Evolutionary conservation across 2,329 filamentous ascomycete genomes (phyloP).

Genomic region (Coniochaeta hoffmannii): DNA sequence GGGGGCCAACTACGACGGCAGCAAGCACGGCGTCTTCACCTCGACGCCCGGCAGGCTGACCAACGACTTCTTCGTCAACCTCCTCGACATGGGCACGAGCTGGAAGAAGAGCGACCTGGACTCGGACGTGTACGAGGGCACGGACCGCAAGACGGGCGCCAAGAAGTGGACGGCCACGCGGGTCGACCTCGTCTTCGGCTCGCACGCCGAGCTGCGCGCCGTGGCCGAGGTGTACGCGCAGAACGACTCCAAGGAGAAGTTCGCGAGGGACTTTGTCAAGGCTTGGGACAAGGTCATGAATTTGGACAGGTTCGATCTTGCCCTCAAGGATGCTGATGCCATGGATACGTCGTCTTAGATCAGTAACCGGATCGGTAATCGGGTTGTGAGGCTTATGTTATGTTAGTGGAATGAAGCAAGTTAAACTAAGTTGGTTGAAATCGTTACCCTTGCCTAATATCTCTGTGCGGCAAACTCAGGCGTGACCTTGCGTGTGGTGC

Average conservation of each 20-base stretch:
- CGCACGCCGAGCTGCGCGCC: slow-evolving; percentile 67
- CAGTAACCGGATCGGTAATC: too few species aligned
- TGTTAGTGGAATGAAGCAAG: too few species aligned
- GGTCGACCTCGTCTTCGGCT: slow-evolving; percentile 62
- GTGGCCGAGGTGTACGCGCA: slow-evolving; percentile 63
- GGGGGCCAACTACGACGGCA: slow-evolving; percentile 65
- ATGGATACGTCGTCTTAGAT: too few species aligned
- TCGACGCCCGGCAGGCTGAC: slow-evolving; percentile 59
- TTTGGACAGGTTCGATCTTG: slow-evolving; percentile 59
- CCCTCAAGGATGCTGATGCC: neutral
- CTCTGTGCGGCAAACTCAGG: too few species aligned
- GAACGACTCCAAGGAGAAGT: slow-evolving; percentile 52
- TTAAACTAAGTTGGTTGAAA: too few species aligned
- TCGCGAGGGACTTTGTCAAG: slow-evolving; percentile 62
- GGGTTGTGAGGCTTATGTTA: too few species aligned
- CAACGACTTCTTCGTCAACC: slow-evolving; percentile 78
- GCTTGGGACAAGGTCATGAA: slow-evolving; percentile 73
- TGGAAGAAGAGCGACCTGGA: slow-evolving; percentile 52
- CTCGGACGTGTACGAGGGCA: slow-evolving; percentile 53
- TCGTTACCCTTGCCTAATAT: too few species aligned
- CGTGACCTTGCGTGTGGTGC: too few species aligned
- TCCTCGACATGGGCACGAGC: slow-evolving; percentile 57
- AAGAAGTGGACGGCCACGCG: slow-evolving; percentile 66
- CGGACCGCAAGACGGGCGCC: slow-evolving; percentile 56
- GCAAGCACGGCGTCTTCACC: slow-evolving; percentile 60